A percentile compares a stretch with the other conserved stretches of the same genome.
These are phyloP conservation scores for Kuraishia hungarica DNA, from an alignment of 805 yeast species.

Conservation along the genomic window DNA sequence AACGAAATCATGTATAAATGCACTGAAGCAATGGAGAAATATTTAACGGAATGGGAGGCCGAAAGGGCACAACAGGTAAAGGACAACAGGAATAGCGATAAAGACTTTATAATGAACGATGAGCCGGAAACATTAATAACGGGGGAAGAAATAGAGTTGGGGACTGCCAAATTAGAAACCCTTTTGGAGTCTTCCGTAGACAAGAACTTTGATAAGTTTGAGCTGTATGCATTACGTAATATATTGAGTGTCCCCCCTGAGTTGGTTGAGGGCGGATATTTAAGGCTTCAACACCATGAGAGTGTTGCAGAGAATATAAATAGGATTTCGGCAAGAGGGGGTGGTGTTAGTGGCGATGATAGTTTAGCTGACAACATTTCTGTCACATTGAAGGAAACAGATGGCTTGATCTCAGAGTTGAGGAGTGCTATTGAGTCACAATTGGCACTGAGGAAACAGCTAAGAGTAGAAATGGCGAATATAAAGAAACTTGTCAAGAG, in stretches of 20 bases:
- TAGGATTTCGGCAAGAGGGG: not conserved
- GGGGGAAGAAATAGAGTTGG: conserved; percentile 52
- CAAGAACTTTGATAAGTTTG: conserved; percentile 77
- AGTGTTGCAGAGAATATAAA: conserved; percentile 7
- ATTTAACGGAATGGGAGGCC: conserved; percentile 31
- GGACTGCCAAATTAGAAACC: conserved; percentile 75
- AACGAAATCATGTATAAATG: conserved; percentile 79
- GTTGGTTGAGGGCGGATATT: conserved; percentile 54
- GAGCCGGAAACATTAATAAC: not conserved
- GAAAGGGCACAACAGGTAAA: conserved; percentile 8
- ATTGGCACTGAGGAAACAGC: conserved; percentile 5
- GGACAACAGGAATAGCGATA: not conserved
- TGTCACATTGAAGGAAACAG: not conserved
- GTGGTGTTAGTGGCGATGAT: too few relatives aligned
- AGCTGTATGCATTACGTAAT: conserved; percentile 72
- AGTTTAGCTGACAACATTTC: not conserved
- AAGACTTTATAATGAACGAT: conserved; percentile 1
- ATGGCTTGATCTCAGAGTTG: not conserved
- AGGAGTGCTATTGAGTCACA: conserved; percentile 4
- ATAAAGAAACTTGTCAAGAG: not conserved
- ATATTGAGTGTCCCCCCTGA: conserved; percentile 63
- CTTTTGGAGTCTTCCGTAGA: conserved; percentile 69
- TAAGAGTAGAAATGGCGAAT: not conserved
- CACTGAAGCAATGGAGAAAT: conserved; percentile 67
- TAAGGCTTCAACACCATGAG: conserved; percentile 62